Evolutionary conservation across 2,329 filamentous ascomycete species (phyloP).

Genomic region (Penicillium brasilianum): DNA sequence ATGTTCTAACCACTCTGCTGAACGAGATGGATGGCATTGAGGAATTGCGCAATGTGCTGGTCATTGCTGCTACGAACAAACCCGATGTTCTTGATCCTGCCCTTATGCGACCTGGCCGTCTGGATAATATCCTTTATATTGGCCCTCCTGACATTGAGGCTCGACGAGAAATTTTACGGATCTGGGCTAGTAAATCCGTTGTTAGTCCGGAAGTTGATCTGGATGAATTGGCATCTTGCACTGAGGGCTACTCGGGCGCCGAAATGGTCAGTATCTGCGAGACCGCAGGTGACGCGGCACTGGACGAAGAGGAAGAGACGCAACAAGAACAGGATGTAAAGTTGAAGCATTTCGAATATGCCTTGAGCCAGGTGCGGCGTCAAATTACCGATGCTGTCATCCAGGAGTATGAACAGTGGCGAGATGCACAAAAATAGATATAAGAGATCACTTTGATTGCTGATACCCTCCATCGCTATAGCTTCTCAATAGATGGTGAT

Average conservation of each 20-base stretch:
- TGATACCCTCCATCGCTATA: neutral
- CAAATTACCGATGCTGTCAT: slow-evolving; percentile 67
- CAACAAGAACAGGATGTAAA: slow-evolving; percentile 44
- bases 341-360: slow-evolving; percentile 51
- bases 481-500: neutral
- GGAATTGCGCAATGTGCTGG: slow-evolving; percentile 77
- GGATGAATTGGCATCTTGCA: slow-evolving; percentile 63
- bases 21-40: slow-evolving; percentile 98
- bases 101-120: slow-evolving; percentile 80
- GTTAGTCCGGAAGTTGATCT: slow-evolving; percentile 70
- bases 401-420: slow-evolving; percentile 63
- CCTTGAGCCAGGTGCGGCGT: slow-evolving; percentile 54
- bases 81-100: slow-evolving; percentile 86
- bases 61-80: slow-evolving; percentile 89
- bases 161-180: slow-evolving; percentile 74
- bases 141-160: slow-evolving; percentile 76
- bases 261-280: slow-evolving; percentile 72
- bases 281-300: slow-evolving; percentile 55
- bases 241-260: slow-evolving; percentile 83
- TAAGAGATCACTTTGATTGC: neutral
- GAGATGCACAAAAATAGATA: slow-evolving; percentile 25
- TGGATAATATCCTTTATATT: slow-evolving; percentile 85
- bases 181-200: slow-evolving; percentile 67
- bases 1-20: slow-evolving; percentile 85
- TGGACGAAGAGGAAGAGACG: slow-evolving; percentile 58